These are phyloP conservation scores for Centrapalus pauciflorus DNA, from an alignment of 129 eudicot species.

Conservation along the genomic window DNA sequence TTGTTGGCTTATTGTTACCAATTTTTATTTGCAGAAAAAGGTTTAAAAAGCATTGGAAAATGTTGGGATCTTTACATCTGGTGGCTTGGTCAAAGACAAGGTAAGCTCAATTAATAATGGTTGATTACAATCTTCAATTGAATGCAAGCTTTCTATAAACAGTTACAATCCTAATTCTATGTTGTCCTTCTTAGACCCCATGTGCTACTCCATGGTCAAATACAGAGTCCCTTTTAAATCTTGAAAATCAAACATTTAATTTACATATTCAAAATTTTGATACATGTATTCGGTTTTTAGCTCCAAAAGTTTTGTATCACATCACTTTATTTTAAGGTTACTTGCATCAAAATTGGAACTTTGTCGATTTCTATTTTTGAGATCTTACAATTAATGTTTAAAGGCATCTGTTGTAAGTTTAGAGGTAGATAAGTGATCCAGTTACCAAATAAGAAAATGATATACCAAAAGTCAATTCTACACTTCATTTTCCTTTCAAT, in stretches of 20 bases:
- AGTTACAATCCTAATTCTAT: not conserved
- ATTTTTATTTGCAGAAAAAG: slow-evolving; percentile 55
- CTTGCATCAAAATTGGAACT: too few relatives aligned
- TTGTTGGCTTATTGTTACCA: slow-evolving; percentile 4
- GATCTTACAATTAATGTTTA: too few relatives aligned
- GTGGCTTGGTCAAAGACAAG: slow-evolving; percentile 93
- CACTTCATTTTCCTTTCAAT: too few relatives aligned
- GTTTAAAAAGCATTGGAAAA: slow-evolving; percentile 74
- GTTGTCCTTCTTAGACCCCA: not conserved
- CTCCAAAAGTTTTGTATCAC: not conserved
- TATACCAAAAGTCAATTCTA: too few relatives aligned
- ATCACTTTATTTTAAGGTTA: not conserved
- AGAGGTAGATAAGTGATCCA: too few relatives aligned
- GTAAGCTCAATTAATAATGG: slow-evolving; percentile 28
- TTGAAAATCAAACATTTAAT: not conserved
- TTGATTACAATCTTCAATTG: not conserved
- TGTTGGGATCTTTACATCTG: slow-evolving; percentile 88
- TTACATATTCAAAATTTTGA: not conserved
- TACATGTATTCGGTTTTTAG: not conserved
- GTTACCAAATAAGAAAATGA: too few relatives aligned
- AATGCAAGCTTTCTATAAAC: not conserved
- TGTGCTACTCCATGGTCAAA: not conserved
- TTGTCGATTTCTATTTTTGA: too few relatives aligned
- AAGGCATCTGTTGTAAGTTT: too few relatives aligned
- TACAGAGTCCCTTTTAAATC: not conserved